A percentile compares a stretch with the other conserved stretches of the same genome.
Evolutionary conservation across 257 asterid genomes (phyloP).

Genomic region (Solanum chmielewskii): DNA sequence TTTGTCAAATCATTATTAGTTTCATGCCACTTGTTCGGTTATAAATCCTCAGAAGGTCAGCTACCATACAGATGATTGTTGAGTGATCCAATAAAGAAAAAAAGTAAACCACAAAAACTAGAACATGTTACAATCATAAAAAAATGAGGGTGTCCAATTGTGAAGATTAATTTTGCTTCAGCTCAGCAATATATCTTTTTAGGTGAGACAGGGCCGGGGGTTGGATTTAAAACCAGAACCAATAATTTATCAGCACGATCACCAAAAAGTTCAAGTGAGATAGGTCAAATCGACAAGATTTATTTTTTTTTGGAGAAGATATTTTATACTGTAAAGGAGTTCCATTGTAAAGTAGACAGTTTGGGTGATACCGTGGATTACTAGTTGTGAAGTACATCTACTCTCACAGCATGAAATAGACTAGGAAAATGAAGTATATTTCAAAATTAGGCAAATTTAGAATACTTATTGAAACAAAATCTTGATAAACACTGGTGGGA

Average conservation of each 20-base stretch:
- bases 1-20: slow-evolving; percentile 17
- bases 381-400: not conserved
- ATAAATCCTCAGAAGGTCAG: not conserved
- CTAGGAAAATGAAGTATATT: not conserved
- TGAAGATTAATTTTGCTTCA: not conserved
- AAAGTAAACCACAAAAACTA: not conserved
- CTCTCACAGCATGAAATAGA: not conserved
- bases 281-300: not conserved
- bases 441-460: not conserved
- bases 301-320: not conserved
- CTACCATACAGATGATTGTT: not conserved
- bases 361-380: not conserved
- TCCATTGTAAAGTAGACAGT: not conserved
- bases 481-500: not conserved
- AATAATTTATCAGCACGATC: not conserved
- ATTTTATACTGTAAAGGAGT: not conserved
- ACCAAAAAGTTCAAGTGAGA: not conserved
- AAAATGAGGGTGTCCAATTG: not conserved
- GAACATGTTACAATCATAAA: not conserved
- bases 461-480: not conserved
- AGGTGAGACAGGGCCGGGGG: not conserved
- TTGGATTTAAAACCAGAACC: not conserved
- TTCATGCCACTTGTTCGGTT: not conserved
- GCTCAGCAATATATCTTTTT: not conserved
- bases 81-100: not conserved